These are phyloP conservation scores for Lathyrus tuberosus DNA, from an alignment of 306 rosid species.

Conservation along the genomic window DNA sequence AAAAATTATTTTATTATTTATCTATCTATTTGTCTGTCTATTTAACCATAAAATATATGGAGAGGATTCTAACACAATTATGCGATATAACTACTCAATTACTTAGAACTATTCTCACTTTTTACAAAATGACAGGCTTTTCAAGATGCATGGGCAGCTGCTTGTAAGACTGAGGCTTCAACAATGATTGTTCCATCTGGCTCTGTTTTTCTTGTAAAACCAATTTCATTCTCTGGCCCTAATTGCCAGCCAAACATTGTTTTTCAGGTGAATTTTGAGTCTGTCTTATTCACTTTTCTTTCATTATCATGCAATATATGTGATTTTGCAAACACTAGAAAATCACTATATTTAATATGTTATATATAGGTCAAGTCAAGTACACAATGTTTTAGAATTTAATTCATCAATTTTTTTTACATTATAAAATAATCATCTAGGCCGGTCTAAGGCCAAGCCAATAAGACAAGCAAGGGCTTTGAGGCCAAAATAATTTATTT, in stretches of 20 bases:
- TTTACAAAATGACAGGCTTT: slow-evolving; percentile 56
- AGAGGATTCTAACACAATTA: too few relatives aligned
- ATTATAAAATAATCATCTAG: background rate
- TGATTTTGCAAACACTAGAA: background rate
- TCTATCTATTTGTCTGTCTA: background rate
- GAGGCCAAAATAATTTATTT: background rate
- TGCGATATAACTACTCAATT: too few relatives aligned
- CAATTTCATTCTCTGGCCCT: slow-evolving; percentile 66
- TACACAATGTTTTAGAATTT: background rate
- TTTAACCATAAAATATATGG: background rate
- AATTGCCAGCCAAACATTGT: slow-evolving; percentile 56
- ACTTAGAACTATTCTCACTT: background rate
- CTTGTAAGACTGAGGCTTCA: slow-evolving; percentile 68
- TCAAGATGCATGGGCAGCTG: slow-evolving; percentile 67
- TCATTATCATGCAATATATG: background rate
- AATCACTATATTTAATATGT: background rate
- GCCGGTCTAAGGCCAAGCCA: background rate
- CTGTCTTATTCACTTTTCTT: background rate
- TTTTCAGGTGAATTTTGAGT: slow-evolving; percentile 57
- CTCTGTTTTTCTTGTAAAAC: slow-evolving; percentile 62
- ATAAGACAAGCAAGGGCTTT: background rate
- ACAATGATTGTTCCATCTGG: slow-evolving; percentile 69
- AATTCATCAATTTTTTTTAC: background rate
- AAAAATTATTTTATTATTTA: background rate
- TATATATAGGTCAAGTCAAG: background rate